Evolutionary conservation across 2,329 filamentous ascomycete genomes (phyloP).

Genomic region (Knufia fluminis): DNA sequence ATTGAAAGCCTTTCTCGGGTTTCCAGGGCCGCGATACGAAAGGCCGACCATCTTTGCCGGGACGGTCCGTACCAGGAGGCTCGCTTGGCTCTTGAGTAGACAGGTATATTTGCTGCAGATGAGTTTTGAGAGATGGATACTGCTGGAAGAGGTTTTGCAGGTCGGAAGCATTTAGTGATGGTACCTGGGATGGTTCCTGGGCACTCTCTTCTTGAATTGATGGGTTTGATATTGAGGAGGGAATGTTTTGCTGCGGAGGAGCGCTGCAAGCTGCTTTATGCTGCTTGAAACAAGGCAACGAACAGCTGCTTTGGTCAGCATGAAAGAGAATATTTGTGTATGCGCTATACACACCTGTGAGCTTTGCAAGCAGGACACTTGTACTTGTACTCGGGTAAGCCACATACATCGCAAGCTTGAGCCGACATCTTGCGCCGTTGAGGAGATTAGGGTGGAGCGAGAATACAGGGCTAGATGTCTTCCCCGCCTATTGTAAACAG

Average conservation of each 20-base stretch:
- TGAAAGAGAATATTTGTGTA: background rate
- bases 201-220: background rate
- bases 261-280: constrained; percentile 35
- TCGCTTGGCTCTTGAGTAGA: constrained; percentile 12
- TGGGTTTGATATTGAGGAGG: background rate
- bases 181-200: background rate
- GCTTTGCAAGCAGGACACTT: constrained; percentile 25
- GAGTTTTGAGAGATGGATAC: constrained; percentile 31
- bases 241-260: background rate
- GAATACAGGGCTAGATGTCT: background rate
- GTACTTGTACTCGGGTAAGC: constrained; percentile 25
- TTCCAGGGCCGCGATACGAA: constrained; percentile 38
- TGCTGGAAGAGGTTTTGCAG: constrained; percentile 31
- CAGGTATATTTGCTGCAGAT: constrained; percentile 36
- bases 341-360: constrained; percentile 24
- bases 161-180: constrained; percentile 21
- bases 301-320: constrained; percentile 31
- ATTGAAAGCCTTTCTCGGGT: constrained; percentile 48
- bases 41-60: constrained; percentile 8
- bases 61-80: constrained; percentile 8
- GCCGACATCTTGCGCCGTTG: background rate
- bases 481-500: too few relatives aligned
- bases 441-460: background rate
- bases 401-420: constrained; percentile 25
- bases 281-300: constrained; percentile 36